These are phyloP conservation scores for barley (Hordeum vulgare) DNA, from an alignment of 176 grass and related monocot species.

Conservation along the genomic window DNA sequence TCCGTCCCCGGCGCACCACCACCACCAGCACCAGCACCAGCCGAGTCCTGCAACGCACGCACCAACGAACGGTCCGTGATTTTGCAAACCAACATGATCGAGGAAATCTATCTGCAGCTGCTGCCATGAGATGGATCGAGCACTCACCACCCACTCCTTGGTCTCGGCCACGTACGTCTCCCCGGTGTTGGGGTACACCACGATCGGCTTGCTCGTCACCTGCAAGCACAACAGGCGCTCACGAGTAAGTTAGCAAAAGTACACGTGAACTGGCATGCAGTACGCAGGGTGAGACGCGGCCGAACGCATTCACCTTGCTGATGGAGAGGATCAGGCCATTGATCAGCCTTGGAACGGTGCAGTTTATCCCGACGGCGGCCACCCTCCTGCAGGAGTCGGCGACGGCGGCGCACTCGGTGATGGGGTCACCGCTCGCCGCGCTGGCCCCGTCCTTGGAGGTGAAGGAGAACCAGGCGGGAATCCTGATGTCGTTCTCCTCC, in stretches of 20 bases:
- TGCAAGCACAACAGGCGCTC: not conserved
- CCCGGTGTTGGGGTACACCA: conserved; percentile 33
- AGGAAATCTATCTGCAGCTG: not conserved
- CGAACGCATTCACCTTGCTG: not conserved
- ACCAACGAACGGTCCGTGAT: not conserved
- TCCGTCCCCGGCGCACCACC: not conserved
- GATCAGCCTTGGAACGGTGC: conserved; percentile 21
- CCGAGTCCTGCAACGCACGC: not conserved
- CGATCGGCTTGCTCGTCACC: conserved; percentile 18
- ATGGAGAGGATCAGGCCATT: not conserved
- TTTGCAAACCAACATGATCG: not conserved
- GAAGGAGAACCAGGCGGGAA: conserved; percentile 34
- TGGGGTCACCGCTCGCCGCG: conserved; percentile 29
- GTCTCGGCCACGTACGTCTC: conserved; percentile 30
- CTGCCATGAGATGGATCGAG: not conserved
- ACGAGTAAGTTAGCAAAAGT: not conserved
- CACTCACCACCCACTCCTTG: conserved; percentile 27
- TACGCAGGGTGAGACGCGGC: no score
- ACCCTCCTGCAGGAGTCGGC: conserved; percentile 14
- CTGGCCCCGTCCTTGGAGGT: conserved; percentile 3
- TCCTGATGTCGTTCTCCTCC: conserved; percentile 22
- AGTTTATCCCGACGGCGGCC: conserved; percentile 21
- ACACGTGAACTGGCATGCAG: not conserved
- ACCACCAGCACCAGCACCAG: not conserved
- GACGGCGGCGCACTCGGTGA: conserved; percentile 14